These are phyloP conservation scores for Chlorella sp. DNA, from an alignment of 139 green algal genomes.

Conservation along the genomic window DNA sequence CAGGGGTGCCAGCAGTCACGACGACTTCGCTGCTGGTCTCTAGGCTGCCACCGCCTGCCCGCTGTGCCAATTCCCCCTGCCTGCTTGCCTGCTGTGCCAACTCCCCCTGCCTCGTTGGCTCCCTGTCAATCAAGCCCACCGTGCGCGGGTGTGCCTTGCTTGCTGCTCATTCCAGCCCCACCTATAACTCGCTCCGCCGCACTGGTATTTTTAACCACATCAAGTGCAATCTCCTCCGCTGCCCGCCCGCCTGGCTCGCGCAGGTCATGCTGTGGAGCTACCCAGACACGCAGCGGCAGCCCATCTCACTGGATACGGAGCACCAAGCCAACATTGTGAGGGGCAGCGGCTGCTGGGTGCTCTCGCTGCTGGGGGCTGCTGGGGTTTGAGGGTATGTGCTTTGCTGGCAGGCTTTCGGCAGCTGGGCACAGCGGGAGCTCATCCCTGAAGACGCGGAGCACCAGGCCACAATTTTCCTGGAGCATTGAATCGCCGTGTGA, in stretches of 20 bases:
- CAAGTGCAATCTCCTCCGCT: not conserved
- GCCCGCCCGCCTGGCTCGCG: not conserved
- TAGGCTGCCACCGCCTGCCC: not conserved
- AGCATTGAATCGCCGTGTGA: too few species aligned
- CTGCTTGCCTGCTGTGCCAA: not conserved
- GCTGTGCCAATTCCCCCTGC: not conserved
- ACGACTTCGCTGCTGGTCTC: not conserved
- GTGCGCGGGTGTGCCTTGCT: too few species aligned
- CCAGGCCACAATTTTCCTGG: too few species aligned
- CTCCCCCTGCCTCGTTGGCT: too few species aligned
- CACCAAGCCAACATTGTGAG: slow-evolving; percentile 62
- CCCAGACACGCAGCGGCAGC: slow-evolving; percentile 53
- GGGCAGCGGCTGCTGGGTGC: not conserved
- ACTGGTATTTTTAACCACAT: not conserved
- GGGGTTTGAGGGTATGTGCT: not conserved
- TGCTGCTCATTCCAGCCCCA: too few species aligned
- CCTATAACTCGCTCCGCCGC: too few species aligned
- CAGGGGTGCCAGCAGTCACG: too few species aligned
- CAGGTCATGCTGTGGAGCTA: slow-evolving; percentile 69
- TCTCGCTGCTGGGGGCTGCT: not conserved
- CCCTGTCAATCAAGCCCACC: too few species aligned
- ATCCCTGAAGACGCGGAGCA: too few species aligned
- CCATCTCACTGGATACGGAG: slow-evolving; percentile 70
- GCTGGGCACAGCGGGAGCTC: slow-evolving; percentile 30
- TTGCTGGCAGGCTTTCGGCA: slow-evolving; percentile 56